A percentile compares a stretch with the other conserved stretches of the same genome.
Conservation (phyloP, 148 eudicot genomes). For the Arbutus unedo region DNA sequence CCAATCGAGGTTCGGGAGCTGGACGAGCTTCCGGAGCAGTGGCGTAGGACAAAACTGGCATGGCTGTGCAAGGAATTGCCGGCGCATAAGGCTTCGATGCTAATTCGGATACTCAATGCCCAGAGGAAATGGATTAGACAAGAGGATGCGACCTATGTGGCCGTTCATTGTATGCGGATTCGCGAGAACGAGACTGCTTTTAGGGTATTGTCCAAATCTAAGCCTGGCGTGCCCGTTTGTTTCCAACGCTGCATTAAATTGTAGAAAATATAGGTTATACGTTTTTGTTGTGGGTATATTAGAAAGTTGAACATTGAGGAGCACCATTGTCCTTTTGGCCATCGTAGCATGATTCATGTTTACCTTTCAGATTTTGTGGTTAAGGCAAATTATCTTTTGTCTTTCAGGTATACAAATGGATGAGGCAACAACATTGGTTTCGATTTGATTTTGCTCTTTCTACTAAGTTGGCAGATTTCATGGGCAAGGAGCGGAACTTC, state of each 20-base stretch:
- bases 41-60: constrained; percentile 82
- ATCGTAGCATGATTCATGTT: background rate
- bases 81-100: constrained; percentile 50
- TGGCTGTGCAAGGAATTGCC: constrained; percentile 96
- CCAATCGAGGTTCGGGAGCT: constrained; percentile 61
- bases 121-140: constrained; percentile 88
- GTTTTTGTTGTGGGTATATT: background rate
- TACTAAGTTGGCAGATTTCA: constrained; percentile 80
- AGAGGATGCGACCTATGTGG: constrained; percentile 67
- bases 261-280: background rate
- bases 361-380: background rate
- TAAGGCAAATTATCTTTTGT: background rate
- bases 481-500: constrained; percentile 77
- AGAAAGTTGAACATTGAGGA: background rate
- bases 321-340: background rate
- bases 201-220: constrained; percentile 42
- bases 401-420: constrained; percentile 88
- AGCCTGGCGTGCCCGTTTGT: background rate
- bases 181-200: constrained; percentile 82
- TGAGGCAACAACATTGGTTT: constrained; percentile 86
- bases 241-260: background rate
- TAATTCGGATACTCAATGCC: constrained; percentile 57
- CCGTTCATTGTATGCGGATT: constrained; percentile 73
- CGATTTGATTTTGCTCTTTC: constrained; percentile 84
- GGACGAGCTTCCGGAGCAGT: constrained; percentile 76